Percentiles rank a stretch among this genome's conserved stretches.
phyloP scores from a whole-genome alignment of 2,329 filamentous ascomycete species.

The Ascosphaera aggregata region DNA sequence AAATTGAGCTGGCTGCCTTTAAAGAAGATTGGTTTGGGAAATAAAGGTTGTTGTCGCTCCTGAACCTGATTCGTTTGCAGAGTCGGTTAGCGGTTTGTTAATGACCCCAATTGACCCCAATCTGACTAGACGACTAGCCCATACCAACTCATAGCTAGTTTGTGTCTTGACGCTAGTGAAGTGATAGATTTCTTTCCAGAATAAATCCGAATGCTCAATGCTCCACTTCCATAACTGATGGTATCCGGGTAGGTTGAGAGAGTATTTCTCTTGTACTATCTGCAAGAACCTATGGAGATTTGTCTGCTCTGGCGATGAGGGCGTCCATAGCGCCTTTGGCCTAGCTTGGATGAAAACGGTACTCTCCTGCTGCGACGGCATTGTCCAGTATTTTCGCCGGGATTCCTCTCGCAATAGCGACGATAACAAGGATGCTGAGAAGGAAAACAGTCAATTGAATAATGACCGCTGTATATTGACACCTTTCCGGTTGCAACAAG shows the following conservation, averaged over 20 bases:
- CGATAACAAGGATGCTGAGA: no score
- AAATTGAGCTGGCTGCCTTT: slow-evolving; percentile 62
- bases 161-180: slow-evolving; percentile 56
- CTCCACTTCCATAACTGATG: slow-evolving; percentile 69
- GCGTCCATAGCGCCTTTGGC: slow-evolving; percentile 41
- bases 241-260: slow-evolving; percentile 40
- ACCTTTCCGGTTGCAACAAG: no score
- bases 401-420: no score
- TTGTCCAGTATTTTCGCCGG: no score
- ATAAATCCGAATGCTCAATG: slow-evolving; percentile 45
- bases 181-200: slow-evolving; percentile 74
- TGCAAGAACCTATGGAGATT: slow-evolving; percentile 50
- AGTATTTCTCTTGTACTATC: slow-evolving; percentile 43
- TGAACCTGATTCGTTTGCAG: slow-evolving; percentile 37
- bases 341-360: no score
- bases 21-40: slow-evolving; percentile 75
- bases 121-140: slow-evolving; percentile 3
- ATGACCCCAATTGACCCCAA: background rate
- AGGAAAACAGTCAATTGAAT: no score
- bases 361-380: no score
- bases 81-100: background rate
- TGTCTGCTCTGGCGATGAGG: slow-evolving; percentile 41
- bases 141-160: slow-evolving; percentile 24
- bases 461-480: no score
- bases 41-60: slow-evolving; percentile 45